phyloP scores from a whole-genome alignment of 2,329 filamentous ascomycete genomes.

The Ceratocystis harringtonii region DNA sequence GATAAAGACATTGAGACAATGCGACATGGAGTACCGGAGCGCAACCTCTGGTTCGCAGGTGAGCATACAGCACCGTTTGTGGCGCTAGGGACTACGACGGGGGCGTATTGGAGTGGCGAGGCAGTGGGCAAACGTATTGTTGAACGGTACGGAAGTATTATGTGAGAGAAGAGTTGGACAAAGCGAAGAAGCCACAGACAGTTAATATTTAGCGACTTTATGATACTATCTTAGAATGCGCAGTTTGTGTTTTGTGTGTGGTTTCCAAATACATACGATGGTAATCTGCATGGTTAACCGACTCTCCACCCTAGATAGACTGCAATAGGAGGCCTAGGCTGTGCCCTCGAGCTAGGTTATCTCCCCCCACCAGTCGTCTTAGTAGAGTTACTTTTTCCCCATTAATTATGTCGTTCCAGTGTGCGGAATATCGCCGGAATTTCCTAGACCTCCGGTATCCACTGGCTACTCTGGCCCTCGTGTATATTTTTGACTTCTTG shows the following conservation, averaged over 20 bases:
- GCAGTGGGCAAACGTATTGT: constrained; percentile 52
- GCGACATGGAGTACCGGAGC: constrained; percentile 45
- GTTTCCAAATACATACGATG: not conserved
- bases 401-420: too few species aligned
- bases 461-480: too few species aligned
- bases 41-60: constrained; percentile 70
- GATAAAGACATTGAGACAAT: constrained; percentile 57
- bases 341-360: too few species aligned
- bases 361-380: too few species aligned
- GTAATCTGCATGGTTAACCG: too few species aligned
- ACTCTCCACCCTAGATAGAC: too few species aligned
- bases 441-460: too few species aligned
- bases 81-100: constrained; percentile 73
- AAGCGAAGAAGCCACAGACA: not conserved
- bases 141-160: constrained; percentile 31
- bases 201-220: not conserved
- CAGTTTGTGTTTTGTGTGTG: not conserved
- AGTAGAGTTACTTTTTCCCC: too few species aligned
- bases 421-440: too few species aligned
- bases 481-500: too few species aligned
- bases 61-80: constrained; percentile 88
- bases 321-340: too few species aligned
- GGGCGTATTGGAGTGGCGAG: constrained; percentile 86
- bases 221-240: not conserved
- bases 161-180: not conserved